Conservation (phyloP, 495 filamentous ascomycete genomes). For the Neurospora tetraspora region DNA sequence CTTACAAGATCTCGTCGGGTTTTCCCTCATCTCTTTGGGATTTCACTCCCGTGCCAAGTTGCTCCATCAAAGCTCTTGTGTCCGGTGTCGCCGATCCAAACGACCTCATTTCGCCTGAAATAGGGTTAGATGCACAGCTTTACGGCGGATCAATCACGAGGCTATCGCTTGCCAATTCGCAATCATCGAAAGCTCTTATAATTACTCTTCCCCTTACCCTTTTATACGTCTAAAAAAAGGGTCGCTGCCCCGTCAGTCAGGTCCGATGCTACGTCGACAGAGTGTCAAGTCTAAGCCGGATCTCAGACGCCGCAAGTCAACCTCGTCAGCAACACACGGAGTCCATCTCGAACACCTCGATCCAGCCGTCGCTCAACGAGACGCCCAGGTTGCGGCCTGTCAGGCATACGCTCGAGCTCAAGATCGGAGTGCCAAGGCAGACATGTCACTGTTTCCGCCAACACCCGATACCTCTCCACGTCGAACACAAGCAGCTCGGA, state of each 20-base stretch:
- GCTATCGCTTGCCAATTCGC: not conserved
- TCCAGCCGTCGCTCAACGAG: constrained; percentile 44
- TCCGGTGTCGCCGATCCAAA: not conserved
- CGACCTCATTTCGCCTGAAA: constrained; percentile 10
- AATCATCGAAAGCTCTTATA: not conserved
- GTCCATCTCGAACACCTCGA: constrained; percentile 39
- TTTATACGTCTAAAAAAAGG: constrained; percentile 6
- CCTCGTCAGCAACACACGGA: constrained; percentile 43
- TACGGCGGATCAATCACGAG: constrained; percentile 5
- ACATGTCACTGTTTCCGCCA: constrained; percentile 24
- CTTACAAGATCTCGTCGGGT: not conserved
- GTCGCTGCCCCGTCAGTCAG: constrained; percentile 4
- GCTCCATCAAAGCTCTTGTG: not conserved
- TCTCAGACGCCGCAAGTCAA: constrained; percentile 53
- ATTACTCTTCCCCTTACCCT: constrained; percentile 7
- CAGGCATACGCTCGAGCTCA: constrained; percentile 52
- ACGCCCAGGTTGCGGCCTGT: constrained; percentile 60
- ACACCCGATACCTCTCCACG: constrained; percentile 16
- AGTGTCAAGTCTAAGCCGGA: constrained; percentile 28
- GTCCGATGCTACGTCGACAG: constrained; percentile 37
- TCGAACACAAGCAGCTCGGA: constrained; percentile 2
- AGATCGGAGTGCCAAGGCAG: constrained; percentile 31
- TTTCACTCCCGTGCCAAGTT: not conserved
- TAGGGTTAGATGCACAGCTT: constrained; percentile 16
- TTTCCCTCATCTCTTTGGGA: not conserved